A percentile compares a stretch with the other conserved stretches of the same genome.
phyloP scores from a whole-genome alignment of 805 yeast species.

The Yarrowia sp. region DNA sequence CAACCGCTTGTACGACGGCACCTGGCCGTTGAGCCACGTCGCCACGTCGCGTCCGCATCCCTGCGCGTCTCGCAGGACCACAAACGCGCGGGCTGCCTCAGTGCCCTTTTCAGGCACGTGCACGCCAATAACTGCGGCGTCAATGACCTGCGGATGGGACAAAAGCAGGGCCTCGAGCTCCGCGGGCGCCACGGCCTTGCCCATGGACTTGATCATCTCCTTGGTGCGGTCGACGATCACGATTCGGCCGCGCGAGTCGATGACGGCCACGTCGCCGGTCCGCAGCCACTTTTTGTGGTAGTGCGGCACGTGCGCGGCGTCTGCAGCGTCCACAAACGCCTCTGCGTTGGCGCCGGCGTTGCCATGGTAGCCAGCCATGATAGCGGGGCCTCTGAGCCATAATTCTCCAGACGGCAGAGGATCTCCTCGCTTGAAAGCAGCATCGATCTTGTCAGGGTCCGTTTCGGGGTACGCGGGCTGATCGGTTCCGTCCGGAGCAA shows the following conservation, averaged over 20 bases:
- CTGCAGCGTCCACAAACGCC: constrained; percentile 41
- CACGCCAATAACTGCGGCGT: constrained; percentile 84
- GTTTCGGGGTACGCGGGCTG: constrained; percentile 25
- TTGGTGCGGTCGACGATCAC: constrained; percentile 45
- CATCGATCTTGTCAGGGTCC: constrained; percentile 13
- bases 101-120: constrained; percentile 69
- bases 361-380: constrained; percentile 51
- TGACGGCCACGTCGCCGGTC: constrained; percentile 57
- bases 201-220: constrained; percentile 42
- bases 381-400: constrained; percentile 53
- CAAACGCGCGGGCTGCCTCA: constrained; percentile 46
- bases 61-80: constrained; percentile 31
- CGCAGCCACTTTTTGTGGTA: constrained; percentile 46
- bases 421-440: constrained; percentile 20
- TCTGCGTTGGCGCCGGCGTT: constrained; percentile 49
- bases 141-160: constrained; percentile 71
- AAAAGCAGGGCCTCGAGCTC: constrained; percentile 85
- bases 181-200: constrained; percentile 91
- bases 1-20: constrained; percentile 41
- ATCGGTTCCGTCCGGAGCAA: background rate
- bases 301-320: constrained; percentile 26
- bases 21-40: constrained; percentile 41
- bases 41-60: constrained; percentile 29
- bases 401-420: constrained; percentile 46
- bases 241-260: constrained; percentile 47